Evolutionary conservation across 257 asterid species (phyloP).

Genomic region (Przewalskia tangutica): DNA sequence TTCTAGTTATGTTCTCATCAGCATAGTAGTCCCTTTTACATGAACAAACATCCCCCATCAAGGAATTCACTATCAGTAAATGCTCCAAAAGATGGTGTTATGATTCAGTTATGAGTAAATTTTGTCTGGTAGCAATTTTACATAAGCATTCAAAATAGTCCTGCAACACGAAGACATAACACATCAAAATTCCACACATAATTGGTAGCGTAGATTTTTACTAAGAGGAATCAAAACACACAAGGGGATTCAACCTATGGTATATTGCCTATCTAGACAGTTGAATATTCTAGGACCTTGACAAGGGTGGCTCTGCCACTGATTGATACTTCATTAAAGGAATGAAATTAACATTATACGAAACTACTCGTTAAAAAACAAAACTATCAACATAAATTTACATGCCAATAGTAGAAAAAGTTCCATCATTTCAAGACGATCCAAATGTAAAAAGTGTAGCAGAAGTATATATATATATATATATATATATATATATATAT

Average conservation of each 20-base stretch:
- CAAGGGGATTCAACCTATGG: neutral
- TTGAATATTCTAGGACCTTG: neutral
- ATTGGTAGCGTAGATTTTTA: neutral
- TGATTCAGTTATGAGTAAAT: too few relatives aligned
- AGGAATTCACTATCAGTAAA: neutral
- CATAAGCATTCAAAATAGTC: neutral
- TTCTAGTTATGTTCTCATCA: conserved; percentile 43
- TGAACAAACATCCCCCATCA: conserved; percentile 95
- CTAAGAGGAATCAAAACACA: neutral
- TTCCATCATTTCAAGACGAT: neutral
- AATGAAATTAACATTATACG: neutral
- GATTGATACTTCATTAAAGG: neutral
- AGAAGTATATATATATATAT: neutral
- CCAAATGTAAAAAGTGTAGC: neutral
- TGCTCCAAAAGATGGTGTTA: neutral
- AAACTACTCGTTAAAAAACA: neutral
- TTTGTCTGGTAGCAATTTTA: neutral
- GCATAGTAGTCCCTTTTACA: conserved; percentile 71
- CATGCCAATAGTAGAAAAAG: neutral
- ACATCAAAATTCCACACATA: neutral
- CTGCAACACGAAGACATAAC: neutral
- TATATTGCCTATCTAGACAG: neutral
- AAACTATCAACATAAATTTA: neutral
- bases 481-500: too few relatives aligned
- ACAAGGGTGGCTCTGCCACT: neutral